Conservation (phyloP, 768 basidiomycete genomes). For the Agaricus sinodeliciosus region DNA sequence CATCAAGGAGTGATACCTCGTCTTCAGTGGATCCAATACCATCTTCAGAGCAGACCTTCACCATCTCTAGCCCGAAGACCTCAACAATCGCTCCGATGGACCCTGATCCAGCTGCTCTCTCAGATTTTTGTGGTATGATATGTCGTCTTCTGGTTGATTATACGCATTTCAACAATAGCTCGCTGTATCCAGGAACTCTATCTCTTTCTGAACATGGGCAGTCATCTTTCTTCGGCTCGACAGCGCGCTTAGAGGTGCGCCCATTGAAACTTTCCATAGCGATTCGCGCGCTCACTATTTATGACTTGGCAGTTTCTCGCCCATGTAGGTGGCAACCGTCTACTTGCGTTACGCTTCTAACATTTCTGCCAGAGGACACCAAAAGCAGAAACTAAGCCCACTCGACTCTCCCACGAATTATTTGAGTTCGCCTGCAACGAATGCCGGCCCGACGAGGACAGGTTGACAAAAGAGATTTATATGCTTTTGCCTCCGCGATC, state of each 20-base stretch:
- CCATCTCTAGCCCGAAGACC: slow-evolving; percentile 2
- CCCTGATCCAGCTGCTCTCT: slow-evolving; percentile 33
- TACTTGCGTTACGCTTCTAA: neutral
- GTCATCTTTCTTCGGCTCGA: slow-evolving; percentile 53
- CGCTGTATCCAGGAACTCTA: slow-evolving; percentile 41
- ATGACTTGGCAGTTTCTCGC: slow-evolving; percentile 42
- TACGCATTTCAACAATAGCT: neutral
- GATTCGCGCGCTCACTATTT: slow-evolving; percentile 7
- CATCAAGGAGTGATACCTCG: slow-evolving; percentile 16
- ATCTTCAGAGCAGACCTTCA: slow-evolving; percentile 11
- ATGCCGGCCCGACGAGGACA: slow-evolving; percentile 23
- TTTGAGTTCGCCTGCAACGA: slow-evolving; percentile 30
- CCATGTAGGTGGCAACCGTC: slow-evolving; percentile 32
- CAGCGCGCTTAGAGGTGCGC: slow-evolving; percentile 62
- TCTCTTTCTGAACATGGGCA: slow-evolving; percentile 49
- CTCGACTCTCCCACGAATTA: slow-evolving; percentile 7
- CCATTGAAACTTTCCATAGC: neutral
- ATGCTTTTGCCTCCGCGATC: slow-evolving; percentile 45
- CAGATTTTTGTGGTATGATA: slow-evolving; percentile 35
- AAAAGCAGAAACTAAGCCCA: slow-evolving; percentile 11
- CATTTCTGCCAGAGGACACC: slow-evolving; percentile 18
- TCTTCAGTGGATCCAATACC: slow-evolving; percentile 21
- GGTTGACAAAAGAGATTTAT: slow-evolving; percentile 38
- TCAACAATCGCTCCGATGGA: slow-evolving; percentile 8
- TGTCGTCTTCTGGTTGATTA: neutral